These are phyloP conservation scores for Neoascochyta sp. DNA, from an alignment of 2,329 filamentous ascomycete genomes.

Conservation along the genomic window DNA sequence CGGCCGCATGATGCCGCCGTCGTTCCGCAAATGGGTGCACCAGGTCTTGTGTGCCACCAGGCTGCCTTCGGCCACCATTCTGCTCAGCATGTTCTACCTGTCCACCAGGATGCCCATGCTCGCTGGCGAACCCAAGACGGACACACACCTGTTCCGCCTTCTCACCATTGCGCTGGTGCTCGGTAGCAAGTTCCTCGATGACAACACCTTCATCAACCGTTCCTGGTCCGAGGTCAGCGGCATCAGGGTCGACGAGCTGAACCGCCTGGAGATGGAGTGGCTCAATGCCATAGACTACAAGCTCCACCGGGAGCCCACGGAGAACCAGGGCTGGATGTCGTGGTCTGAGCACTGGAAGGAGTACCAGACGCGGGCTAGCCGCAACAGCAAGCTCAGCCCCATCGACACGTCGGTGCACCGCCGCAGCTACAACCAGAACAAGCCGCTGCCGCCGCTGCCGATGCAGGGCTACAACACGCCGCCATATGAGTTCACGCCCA, in stretches of 20 bases:
- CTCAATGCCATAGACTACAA: conserved; percentile 76
- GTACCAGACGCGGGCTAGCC: conserved; percentile 50
- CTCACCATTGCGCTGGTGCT: conserved; percentile 80
- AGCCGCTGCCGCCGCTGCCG: conserved; percentile 42
- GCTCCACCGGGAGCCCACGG: conserved; percentile 79
- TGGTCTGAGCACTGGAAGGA: conserved; percentile 66
- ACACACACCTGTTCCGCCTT: conserved; percentile 79
- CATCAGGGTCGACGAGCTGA: conserved; percentile 78
- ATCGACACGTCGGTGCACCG: conserved; percentile 63
- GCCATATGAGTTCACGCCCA: conserved; percentile 34
- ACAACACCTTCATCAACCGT: conserved; percentile 96
- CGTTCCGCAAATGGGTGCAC: conserved; percentile 87
- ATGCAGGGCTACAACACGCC: conserved; percentile 39
- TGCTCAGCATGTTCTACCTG: conserved; percentile 86
- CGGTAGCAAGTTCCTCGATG: conserved; percentile 92
- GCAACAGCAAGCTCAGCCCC: conserved; percentile 51
- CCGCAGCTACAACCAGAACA: conserved; percentile 45
- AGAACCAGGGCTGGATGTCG: conserved; percentile 65
- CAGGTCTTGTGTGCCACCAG: conserved; percentile 88
- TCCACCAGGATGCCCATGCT: conserved; percentile 77
- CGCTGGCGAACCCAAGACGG: conserved; percentile 49
- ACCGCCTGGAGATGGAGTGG: conserved; percentile 84
- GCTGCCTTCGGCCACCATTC: conserved; percentile 84
- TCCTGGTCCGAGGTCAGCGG: conserved; percentile 96
- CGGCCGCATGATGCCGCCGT: conserved; percentile 59